Percentiles rank a stretch among this genome's conserved stretches.
Conservation (phyloP, 768 basidiomycete species). For the Boletus reticuloceps region DNA sequence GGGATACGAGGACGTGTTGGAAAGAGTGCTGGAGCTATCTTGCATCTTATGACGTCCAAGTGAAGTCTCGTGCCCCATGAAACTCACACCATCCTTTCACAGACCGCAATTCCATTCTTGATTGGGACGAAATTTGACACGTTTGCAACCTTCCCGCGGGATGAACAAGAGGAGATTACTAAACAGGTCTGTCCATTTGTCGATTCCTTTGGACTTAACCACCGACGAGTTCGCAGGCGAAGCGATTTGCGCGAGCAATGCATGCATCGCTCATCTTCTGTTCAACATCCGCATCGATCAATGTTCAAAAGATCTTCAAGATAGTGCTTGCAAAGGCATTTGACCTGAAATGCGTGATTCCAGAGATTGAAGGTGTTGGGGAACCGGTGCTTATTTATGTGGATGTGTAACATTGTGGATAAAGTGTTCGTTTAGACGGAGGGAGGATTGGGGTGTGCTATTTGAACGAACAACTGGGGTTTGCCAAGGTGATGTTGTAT, state of each 20-base stretch:
- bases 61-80: slow-evolving; percentile 5
- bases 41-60: slow-evolving; percentile 3
- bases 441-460: slow-evolving; percentile 14
- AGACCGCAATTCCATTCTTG: slow-evolving; percentile 98
- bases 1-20: neutral
- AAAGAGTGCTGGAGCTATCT: neutral
- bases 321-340: slow-evolving; percentile 97
- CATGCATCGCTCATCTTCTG: slow-evolving; percentile 99
- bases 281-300: slow-evolving; percentile 97
- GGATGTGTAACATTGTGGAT: slow-evolving; percentile 46
- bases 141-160: slow-evolving; percentile 91
- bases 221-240: slow-evolving; percentile 57
- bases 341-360: slow-evolving; percentile 97
- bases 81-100: slow-evolving; percentile 16
- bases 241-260: slow-evolving; percentile 98
- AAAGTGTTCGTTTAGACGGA: slow-evolving; percentile 19
- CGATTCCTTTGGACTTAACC: slow-evolving; percentile 2
- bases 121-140: slow-evolving; percentile 99
- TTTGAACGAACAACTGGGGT: slow-evolving; percentile 10
- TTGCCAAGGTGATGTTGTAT: slow-evolving; percentile 30
- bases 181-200: slow-evolving; percentile 68
- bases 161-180: slow-evolving; percentile 99
- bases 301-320: slow-evolving; percentile 99
- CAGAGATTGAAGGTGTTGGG: slow-evolving; percentile 95
- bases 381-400: slow-evolving; percentile 95